Evolutionary conservation across 805 yeast species (phyloP).

Genomic region (Starmerella bombi): DNA sequence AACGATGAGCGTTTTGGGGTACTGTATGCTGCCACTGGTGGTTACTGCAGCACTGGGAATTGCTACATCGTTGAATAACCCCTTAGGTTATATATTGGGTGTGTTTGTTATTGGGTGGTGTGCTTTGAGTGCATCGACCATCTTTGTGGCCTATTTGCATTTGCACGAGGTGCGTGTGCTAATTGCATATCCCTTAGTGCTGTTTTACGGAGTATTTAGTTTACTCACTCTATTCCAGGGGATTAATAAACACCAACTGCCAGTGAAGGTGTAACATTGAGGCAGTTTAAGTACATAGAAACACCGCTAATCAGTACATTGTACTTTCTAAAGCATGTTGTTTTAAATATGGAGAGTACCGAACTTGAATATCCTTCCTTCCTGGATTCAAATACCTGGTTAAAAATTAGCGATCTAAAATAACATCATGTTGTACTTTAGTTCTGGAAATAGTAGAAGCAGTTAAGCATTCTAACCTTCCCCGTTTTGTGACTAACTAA

Average conservation of each 20-base stretch:
- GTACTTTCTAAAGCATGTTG: slow-evolving; percentile 59
- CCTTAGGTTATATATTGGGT: slow-evolving; percentile 58
- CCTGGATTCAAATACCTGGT: no score
- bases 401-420: no score
- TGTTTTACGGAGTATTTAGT: slow-evolving; percentile 89
- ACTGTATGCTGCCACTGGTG: slow-evolving; percentile 83
- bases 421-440: no score
- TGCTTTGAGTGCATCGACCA: slow-evolving; percentile 84
- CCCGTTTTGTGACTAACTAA: no score
- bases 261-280: neutral
- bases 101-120: slow-evolving; percentile 71
- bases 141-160: slow-evolving; percentile 73
- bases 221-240: slow-evolving; percentile 80
- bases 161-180: slow-evolving; percentile 75
- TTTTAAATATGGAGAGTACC: slow-evolving; percentile 71
- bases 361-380: no score
- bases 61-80: slow-evolving; percentile 51
- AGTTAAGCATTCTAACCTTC: no score
- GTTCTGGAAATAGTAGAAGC: no score
- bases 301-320: slow-evolving; percentile 65
- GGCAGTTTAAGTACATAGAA: slow-evolving; percentile 11
- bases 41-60: slow-evolving; percentile 61
- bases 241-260: neutral
- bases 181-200: slow-evolving; percentile 83
- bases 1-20: slow-evolving; percentile 86